phyloP scores from a whole-genome alignment of 805 yeast genomes.

The Wickerhamomyces mucosus region DNA sequence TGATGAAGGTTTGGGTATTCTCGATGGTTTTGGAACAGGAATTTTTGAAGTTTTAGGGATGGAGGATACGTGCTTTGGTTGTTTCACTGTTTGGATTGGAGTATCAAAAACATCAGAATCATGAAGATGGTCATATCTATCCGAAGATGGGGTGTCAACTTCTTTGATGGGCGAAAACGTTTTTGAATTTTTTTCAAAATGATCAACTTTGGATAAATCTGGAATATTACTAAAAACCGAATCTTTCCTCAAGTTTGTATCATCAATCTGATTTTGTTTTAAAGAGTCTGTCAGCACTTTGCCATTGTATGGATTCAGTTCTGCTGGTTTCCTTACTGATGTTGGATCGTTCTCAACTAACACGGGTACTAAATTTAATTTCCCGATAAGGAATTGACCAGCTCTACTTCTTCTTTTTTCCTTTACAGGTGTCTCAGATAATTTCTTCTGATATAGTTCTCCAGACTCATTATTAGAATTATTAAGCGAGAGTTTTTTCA shows the following conservation, averaged over 20 bases:
- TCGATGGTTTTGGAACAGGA: neutral
- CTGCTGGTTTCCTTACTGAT: constrained; percentile 17
- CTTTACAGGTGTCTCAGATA: constrained; percentile 9
- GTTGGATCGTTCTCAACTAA: constrained; percentile 25
- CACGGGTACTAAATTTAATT: constrained; percentile 31
- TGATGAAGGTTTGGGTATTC: constrained; percentile 1
- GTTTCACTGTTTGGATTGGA: too few species aligned
- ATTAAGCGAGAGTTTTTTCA: constrained; percentile 17
- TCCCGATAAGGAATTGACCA: constrained; percentile 31
- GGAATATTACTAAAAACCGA: too few species aligned
- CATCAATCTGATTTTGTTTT: constrained; percentile 9
- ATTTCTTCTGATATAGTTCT: too few species aligned
- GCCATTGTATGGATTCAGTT: constrained; percentile 1
- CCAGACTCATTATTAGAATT: constrained; percentile 5
- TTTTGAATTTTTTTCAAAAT: constrained; percentile 10
- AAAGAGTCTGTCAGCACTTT: constrained; percentile 8
- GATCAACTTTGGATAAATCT: constrained; percentile 1
- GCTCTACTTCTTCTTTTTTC: constrained; percentile 21
- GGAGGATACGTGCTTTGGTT: too few species aligned
- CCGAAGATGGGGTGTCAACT: constrained; percentile 1
- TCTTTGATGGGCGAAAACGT: constrained; percentile 5
- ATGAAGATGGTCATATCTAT: neutral
- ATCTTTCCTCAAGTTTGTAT: constrained; percentile 6
- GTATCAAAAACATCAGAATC: too few species aligned
- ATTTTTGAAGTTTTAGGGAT: too few species aligned